Conservation (phyloP, 805 yeast species). For the Grigorovia jiainica region DNA sequence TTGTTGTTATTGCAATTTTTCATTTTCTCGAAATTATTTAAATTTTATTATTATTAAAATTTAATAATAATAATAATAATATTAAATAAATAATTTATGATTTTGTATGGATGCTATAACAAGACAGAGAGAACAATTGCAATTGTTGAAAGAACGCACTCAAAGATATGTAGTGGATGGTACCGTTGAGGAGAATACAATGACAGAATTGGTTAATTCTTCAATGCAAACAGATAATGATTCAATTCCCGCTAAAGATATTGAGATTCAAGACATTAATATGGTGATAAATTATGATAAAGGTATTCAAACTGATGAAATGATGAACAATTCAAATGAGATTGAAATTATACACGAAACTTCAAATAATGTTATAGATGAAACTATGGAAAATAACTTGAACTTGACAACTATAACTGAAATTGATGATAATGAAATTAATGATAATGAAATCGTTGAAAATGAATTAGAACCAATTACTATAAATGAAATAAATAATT, state of each 20-base stretch:
- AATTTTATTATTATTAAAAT: too few relatives aligned
- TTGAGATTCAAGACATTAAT: background rate
- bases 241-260: too few relatives aligned
- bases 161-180: background rate
- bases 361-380: background rate
- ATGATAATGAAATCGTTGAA: background rate
- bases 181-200: too few relatives aligned
- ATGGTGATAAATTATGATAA: slow-evolving; percentile 16
- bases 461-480: background rate
- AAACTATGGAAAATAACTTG: too few relatives aligned
- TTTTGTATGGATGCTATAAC: too few relatives aligned
- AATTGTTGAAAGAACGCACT: slow-evolving; percentile 39
- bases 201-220: slow-evolving; percentile 8
- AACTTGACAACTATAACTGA: background rate
- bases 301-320: slow-evolving; percentile 16
- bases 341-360: too few relatives aligned
- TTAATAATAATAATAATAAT: too few relatives aligned
- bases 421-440: background rate
- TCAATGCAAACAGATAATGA: slow-evolving; percentile 17
- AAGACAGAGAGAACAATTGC: slow-evolving; percentile 37
- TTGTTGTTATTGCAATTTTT: too few relatives aligned
- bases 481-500: background rate
- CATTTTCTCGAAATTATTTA: too few relatives aligned
- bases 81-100: too few relatives aligned
- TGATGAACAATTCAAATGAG: too few relatives aligned